Conservation (phyloP, 352 stramenopile genomes). For the Phytophthora lateralis region DNA sequence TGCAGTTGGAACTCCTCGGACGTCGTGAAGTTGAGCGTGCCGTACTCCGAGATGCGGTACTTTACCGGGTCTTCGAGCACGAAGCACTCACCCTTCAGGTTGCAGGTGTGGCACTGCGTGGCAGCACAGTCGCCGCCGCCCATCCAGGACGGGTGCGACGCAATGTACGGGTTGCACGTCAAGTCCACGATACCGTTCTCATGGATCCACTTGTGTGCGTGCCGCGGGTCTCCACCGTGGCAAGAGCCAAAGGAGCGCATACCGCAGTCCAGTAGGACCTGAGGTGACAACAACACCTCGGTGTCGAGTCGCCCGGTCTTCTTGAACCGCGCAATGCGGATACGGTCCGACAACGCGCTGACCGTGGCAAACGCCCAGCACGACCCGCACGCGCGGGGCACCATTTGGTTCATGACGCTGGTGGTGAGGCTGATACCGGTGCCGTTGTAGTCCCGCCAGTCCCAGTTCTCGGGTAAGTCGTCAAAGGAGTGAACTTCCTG, state of each 20-base stretch:
- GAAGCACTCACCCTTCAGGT: slow-evolving; percentile 61
- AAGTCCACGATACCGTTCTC: slow-evolving; percentile 83
- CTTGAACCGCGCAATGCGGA: slow-evolving; percentile 70
- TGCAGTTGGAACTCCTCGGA: slow-evolving; percentile 69
- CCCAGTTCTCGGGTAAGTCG: slow-evolving; percentile 72
- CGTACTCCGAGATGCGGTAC: slow-evolving; percentile 76
- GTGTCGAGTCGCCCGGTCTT: slow-evolving; percentile 61
- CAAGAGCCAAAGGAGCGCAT: slow-evolving; percentile 85
- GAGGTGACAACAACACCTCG: slow-evolving; percentile 69
- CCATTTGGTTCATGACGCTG: slow-evolving; percentile 82
- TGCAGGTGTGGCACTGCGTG: slow-evolving; percentile 74
- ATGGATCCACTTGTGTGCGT: slow-evolving; percentile 85
- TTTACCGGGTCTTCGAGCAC: slow-evolving; percentile 64
- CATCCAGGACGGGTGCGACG: slow-evolving; percentile 79
- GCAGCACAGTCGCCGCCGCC: slow-evolving; percentile 53
- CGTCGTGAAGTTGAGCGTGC: slow-evolving; percentile 77
- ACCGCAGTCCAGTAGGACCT: slow-evolving; percentile 75
- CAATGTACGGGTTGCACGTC: slow-evolving; percentile 86
- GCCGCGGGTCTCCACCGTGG: slow-evolving; percentile 77
- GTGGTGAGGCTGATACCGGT: slow-evolving; percentile 80
- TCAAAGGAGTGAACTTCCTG: slow-evolving; percentile 54
- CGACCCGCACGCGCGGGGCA: slow-evolving; percentile 72
- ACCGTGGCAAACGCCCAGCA: slow-evolving; percentile 82
- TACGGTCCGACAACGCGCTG: slow-evolving; percentile 76
- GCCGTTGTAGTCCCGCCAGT: slow-evolving; percentile 82